These are phyloP conservation scores for Saturnispora galanensis DNA, from an alignment of 805 yeast genomes.

Conservation along the genomic window DNA sequence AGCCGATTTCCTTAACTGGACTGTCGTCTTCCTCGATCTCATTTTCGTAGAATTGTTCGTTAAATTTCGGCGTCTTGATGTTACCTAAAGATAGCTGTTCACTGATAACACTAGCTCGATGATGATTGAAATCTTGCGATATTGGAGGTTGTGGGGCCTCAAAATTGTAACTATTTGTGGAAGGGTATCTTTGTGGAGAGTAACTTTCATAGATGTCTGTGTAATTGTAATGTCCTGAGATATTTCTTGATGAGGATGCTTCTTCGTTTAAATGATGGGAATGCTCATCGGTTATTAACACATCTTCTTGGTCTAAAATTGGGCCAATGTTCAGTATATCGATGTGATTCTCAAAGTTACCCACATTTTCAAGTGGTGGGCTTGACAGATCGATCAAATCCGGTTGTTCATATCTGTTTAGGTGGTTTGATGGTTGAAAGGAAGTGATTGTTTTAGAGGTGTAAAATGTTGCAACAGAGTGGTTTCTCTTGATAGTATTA, in stretches of 20 bases:
- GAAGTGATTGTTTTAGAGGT: conserved; percentile 23
- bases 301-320: too few species aligned
- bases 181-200: conserved; percentile 5
- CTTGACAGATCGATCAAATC: conserved; percentile 25
- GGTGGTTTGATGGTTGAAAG: conserved; percentile 1
- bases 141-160: not conserved
- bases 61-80: conserved; percentile 4
- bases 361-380: conserved; percentile 9
- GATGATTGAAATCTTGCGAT: not conserved
- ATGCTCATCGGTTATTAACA: too few species aligned
- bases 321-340: too few species aligned
- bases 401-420: conserved; percentile 10
- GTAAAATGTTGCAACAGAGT: conserved; percentile 24
- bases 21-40: not conserved
- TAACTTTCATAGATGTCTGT: conserved; percentile 12
- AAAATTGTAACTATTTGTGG: not conserved
- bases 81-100: conserved; percentile 1
- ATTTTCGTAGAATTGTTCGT: conserved; percentile 1
- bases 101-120: not conserved
- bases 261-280: too few species aligned
- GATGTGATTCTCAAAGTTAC: too few species aligned
- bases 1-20: conserved; percentile 21
- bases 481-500: conserved; percentile 11
- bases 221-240: conserved; percentile 2
- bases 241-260: not conserved